phyloP scores from a whole-genome alignment of 768 basidiomycete genomes.

The Psilocybe sp. region DNA sequence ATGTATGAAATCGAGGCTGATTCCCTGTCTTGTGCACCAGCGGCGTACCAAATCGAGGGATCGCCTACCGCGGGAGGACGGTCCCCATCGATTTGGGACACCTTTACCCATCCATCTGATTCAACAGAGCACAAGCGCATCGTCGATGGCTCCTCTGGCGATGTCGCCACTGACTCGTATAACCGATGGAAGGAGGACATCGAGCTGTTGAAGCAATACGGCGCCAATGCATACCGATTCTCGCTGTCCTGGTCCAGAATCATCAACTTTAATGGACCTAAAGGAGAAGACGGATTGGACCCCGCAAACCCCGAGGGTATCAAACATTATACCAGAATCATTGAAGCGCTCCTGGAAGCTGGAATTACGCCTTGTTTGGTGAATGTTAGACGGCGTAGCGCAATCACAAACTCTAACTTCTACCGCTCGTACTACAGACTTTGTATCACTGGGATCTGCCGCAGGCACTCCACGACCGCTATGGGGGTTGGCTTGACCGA shows the following conservation, averaged over 20 bases:
- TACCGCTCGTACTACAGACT: slow-evolving; percentile 35
- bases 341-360: slow-evolving; percentile 57
- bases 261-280: slow-evolving; percentile 41
- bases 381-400: slow-evolving; percentile 1
- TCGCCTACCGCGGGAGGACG: slow-evolving; percentile 53
- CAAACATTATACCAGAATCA: slow-evolving; percentile 61
- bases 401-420: neutral
- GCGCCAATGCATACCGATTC: slow-evolving; percentile 72
- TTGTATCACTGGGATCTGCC: slow-evolving; percentile 81
- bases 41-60: slow-evolving; percentile 75
- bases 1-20: neutral
- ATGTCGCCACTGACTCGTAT: slow-evolving; percentile 69
- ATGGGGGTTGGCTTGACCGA: slow-evolving; percentile 74
- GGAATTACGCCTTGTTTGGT: slow-evolving; percentile 67
- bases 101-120: slow-evolving; percentile 48
- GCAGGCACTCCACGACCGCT: slow-evolving; percentile 66
- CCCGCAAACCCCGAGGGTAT: slow-evolving; percentile 65
- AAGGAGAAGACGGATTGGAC: slow-evolving; percentile 42
- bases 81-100: slow-evolving; percentile 72
- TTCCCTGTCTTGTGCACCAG: slow-evolving; percentile 22
- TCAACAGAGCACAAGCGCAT: slow-evolving; percentile 44
- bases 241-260: slow-evolving; percentile 73
- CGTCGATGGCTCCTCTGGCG: slow-evolving; percentile 59
- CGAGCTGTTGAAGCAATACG: slow-evolving; percentile 56
- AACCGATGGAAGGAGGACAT: slow-evolving; percentile 65